These are phyloP conservation scores for Phalaenopsis aphrodite DNA, from an alignment of 106 monocot genomes.

Conservation along the genomic window DNA sequence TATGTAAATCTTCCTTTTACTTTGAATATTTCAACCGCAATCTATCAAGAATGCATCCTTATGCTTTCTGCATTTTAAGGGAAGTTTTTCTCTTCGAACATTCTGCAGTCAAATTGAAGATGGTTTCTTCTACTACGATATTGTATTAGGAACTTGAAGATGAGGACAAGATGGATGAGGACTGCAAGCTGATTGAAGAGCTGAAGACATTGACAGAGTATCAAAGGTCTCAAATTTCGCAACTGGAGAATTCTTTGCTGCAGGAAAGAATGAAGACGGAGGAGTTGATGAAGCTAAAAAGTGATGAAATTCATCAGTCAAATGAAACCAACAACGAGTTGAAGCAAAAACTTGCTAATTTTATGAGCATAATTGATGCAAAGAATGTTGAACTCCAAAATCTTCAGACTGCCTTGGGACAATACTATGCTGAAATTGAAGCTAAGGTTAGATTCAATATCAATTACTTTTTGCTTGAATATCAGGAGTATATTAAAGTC, in stretches of 20 bases:
- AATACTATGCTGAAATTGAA: constrained; percentile 97
- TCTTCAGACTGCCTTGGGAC: constrained; percentile 94
- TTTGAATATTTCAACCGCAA: neutral
- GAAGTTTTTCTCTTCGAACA: constrained; percentile 32
- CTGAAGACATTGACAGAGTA: constrained; percentile 39
- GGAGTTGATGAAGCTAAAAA: constrained; percentile 37
- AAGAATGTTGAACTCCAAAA: constrained; percentile 82
- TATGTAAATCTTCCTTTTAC: too few species aligned
- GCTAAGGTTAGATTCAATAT: constrained; percentile 52
- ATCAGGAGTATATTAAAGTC: neutral
- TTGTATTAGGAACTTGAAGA: constrained; percentile 85
- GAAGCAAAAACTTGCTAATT: constrained; percentile 49
- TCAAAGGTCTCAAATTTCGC: constrained; percentile 60
- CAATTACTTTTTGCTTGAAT: neutral
- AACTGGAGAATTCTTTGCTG: constrained; percentile 73
- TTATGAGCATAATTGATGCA: constrained; percentile 45
- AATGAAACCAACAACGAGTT: constrained; percentile 53
- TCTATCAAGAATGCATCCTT: constrained; percentile 2
- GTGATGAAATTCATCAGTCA: constrained; percentile 49
- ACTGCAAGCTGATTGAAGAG: constrained; percentile 81
- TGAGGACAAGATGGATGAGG: constrained; percentile 95
- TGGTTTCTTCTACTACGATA: constrained; percentile 52
- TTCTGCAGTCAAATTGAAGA: constrained; percentile 62
- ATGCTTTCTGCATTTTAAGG: constrained; percentile 31
- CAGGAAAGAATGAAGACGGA: constrained; percentile 45